These are phyloP conservation scores for Diaporthe ampelina DNA, from an alignment of 2,329 filamentous ascomycete species.

Conservation along the genomic window DNA sequence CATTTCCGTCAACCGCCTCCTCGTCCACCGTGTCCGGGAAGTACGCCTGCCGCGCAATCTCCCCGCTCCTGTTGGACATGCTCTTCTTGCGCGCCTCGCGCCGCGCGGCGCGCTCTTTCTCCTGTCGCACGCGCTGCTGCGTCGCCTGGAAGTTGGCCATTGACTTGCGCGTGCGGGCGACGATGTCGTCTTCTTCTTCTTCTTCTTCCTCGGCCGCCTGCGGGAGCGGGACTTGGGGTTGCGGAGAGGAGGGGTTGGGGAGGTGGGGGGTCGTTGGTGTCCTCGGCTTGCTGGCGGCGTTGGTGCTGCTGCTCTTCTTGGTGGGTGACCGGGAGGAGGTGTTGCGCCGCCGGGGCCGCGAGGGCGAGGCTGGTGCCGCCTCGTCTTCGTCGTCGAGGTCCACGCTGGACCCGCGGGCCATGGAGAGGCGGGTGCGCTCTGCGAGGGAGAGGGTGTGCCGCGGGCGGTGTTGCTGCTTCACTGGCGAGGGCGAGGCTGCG, in stretches of 20 bases:
- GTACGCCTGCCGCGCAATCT: slow-evolving; percentile 58
- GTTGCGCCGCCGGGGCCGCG: slow-evolving; percentile 6
- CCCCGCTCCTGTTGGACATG: slow-evolving; percentile 40
- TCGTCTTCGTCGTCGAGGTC: slow-evolving; percentile 44
- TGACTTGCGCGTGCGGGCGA: slow-evolving; percentile 70
- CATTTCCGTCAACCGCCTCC: slow-evolving; percentile 45
- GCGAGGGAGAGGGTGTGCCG: slow-evolving; percentile 74
- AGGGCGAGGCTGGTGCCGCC: background rate
- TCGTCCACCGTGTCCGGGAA: slow-evolving; percentile 61
- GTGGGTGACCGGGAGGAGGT: slow-evolving; percentile 29
- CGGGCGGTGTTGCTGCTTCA: slow-evolving; percentile 59
- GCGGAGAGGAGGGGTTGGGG: too few species aligned
- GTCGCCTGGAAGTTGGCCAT: slow-evolving; percentile 75
- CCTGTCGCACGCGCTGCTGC: slow-evolving; percentile 71
- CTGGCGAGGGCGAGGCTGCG: slow-evolving; percentile 69
- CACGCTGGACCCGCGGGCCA: slow-evolving; percentile 71
- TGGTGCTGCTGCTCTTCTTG: slow-evolving; percentile 42
- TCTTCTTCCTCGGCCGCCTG: background rate
- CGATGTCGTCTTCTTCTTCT: slow-evolving; percentile 62
- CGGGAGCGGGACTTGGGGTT: too few species aligned
- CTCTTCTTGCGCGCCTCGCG: slow-evolving; percentile 55
- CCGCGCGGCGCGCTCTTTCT: slow-evolving; percentile 65
- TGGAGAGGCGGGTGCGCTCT: slow-evolving; percentile 86
- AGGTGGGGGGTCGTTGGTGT: background rate
- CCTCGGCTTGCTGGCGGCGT: slow-evolving; percentile 43